Evolutionary conservation across 306 rosid species (phyloP), one percentile per base, ranked within the genome.

Genomic region (Acacia melanoxylon): DNA sequence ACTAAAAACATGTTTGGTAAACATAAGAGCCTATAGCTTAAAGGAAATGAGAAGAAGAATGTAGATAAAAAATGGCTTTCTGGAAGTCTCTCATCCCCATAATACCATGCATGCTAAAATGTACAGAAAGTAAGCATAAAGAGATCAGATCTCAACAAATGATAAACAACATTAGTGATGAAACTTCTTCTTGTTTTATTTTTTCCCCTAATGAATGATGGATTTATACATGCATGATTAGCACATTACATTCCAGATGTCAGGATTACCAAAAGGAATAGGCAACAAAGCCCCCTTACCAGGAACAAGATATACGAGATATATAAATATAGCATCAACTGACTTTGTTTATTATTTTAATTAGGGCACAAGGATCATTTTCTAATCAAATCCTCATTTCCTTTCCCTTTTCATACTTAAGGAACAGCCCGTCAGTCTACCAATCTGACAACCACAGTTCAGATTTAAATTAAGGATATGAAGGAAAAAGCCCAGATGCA

Each of bases 31-130:
- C 37, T 44, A 25, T 6, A 54, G 59, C 71, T 63, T 35, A 85
- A 71, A 80, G 80, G 15, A 45, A 25, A 69, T 5, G 62, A 77
- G 58, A 48, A 81, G 83, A 68, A 78, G 80, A 74, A 74, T 46
- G 35, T 4, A 73, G 33, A 46, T 31, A 35, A 74, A 69, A 69
- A 75, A 68, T 80, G 75, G 58, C 81, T 75, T 76, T 61, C 75
- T 13, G 3, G 66, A 68, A 68, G 76, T 37, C 79, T 62, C 41
- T 40, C 14, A 70, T 27, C 66, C 80, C 56, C 29, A 16, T 17
- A 45, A 49, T 20, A 16, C 29, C n/a, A n/a, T 31, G 66, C 35
- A 33, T 44, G 66, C 35, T 27, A 48, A 35, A 29, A 22, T 46
- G 35, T 35, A 35, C 12, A 73, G 17, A 46, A 73, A 48, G 62